A percentile compares a stretch with the other conserved stretches of the same genome.
These are phyloP conservation scores for Pyrenochaeta sp. DNA, from an alignment of 2,329 filamentous ascomycete genomes.

Conservation along the genomic window DNA sequence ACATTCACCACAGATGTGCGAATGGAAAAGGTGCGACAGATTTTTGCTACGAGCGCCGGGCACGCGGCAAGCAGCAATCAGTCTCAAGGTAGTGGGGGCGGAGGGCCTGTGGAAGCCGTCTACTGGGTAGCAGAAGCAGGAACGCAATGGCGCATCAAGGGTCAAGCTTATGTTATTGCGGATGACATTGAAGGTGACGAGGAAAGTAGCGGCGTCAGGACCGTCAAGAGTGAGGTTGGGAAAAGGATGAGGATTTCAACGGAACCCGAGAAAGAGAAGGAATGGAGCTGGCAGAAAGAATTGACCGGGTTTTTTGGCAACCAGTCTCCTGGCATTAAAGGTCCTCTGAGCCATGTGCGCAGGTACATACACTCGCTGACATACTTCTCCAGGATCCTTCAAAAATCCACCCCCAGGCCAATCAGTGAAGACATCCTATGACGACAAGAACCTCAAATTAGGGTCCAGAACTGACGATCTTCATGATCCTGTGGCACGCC, in stretches of 20 bases:
- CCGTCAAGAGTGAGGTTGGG: slow-evolving; percentile 67
- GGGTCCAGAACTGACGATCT: slow-evolving; percentile 74
- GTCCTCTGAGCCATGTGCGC: too few species aligned
- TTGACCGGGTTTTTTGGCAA: slow-evolving; percentile 91
- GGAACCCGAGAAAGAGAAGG: slow-evolving; percentile 49
- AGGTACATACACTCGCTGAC: background rate
- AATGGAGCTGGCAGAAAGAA: slow-evolving; percentile 82
- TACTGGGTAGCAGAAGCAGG: slow-evolving; percentile 77
- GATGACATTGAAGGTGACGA: slow-evolving; percentile 67
- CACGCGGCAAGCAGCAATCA: slow-evolving; percentile 54
- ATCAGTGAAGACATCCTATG: slow-evolving; percentile 54
- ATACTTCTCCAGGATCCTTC: slow-evolving; percentile 63
- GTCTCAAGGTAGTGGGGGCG: slow-evolving; percentile 63
- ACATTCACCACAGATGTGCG: slow-evolving; percentile 87
- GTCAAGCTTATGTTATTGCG: slow-evolving; percentile 77
- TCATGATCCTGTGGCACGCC: slow-evolving; percentile 72
- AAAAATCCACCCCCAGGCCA: slow-evolving; percentile 62
- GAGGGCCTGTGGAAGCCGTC: slow-evolving; percentile 79
- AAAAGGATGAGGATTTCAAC: slow-evolving; percentile 68
- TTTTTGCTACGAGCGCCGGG: slow-evolving; percentile 63
- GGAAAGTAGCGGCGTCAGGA: slow-evolving; percentile 62
- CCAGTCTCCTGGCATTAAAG: slow-evolving; percentile 79
- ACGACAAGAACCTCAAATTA: slow-evolving; percentile 54
- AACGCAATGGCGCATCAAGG: slow-evolving; percentile 86
- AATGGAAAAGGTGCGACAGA: slow-evolving; percentile 81